A percentile compares a stretch with the other conserved stretches of the same genome.
Conservation (phyloP, 106 monocot genomes). For the Ottelia alismoides region DNA sequence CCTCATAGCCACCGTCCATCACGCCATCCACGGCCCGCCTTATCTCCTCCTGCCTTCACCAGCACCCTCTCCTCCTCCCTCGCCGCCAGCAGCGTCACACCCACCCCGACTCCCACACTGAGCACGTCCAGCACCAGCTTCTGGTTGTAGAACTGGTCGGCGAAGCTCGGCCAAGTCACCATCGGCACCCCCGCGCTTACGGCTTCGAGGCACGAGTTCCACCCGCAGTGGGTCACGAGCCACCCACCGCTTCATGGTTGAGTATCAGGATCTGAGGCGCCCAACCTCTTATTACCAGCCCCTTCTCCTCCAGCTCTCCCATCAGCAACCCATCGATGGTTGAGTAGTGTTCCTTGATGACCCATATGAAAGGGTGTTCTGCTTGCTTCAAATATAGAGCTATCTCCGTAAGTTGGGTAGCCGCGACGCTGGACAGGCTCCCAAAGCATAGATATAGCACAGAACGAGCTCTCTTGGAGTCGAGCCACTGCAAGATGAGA, state of each 20-base stretch:
- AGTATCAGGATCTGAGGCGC: neutral
- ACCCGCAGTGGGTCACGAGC: slow-evolving; percentile 8
- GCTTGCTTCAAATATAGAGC: neutral
- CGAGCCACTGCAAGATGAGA: neutral
- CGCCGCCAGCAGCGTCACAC: neutral
- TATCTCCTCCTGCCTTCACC: slow-evolving; percentile 4
- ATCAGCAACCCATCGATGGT: neutral
- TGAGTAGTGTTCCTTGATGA: neutral
- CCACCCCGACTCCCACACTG: neutral
- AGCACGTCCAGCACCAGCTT: slow-evolving; percentile 1
- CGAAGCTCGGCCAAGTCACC: slow-evolving; percentile 4
- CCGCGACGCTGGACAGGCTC: too few species aligned
- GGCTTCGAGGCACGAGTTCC: slow-evolving; percentile 7
- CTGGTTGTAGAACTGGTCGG: slow-evolving; percentile 11
- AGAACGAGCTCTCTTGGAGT: neutral
- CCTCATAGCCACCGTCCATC: neutral
- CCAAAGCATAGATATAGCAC: too few species aligned
- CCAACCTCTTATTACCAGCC: neutral
- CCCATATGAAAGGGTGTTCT: neutral
- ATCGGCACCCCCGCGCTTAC: slow-evolving; percentile 6
- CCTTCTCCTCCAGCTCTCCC: neutral
- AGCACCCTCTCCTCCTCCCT: neutral
- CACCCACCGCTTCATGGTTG: too few species aligned
- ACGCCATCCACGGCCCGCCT: neutral
- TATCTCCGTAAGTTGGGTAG: too few species aligned